Base-by-base conservation (phyloP, 2,329 filamentous ascomycete species). In the Pseudophaeomoniella oleicola region DNA sequence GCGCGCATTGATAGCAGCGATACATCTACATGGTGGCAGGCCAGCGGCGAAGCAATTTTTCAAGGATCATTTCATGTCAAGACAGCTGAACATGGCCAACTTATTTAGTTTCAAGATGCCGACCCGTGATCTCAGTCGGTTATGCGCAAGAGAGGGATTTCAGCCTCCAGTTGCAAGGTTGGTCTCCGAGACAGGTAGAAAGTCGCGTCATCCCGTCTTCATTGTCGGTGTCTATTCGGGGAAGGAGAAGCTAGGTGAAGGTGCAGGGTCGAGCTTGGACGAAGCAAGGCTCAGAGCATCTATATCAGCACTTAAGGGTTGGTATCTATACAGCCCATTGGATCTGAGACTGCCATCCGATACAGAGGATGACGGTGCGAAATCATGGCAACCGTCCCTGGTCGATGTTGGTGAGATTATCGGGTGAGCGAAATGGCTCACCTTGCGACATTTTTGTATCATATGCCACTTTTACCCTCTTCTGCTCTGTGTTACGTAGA, bases 141-240 rank as follows among this genome's bases (percentile, higher is more conserved):
- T 98, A 31, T 98, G 90, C 62, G 78, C 77, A 4, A 71, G 90
- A 42, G 90, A 98, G 64, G 79, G 81, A 44, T 96, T 96, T 58
- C 83, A 92, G 48, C 58, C 75, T 5, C 90, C 90, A 1, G 72
- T 94, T 16, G 90, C 90, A 12, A 75, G 87, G 39, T 72, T 98
- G 37, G 71, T 94, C 48, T 84, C 78, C 49, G 90, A 98, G 66
- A 96, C 90, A 3, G 90, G 90, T 55, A 76, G 90, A 40, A 58
- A 72, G 47, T 90, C 81, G 50, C 75, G 81, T 55, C 82, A 82
- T 40, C 88, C 90, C 12, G 90, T 98, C 12, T 96, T 80, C 52
- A 77, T 94, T 18, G 87, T 98, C 11, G 90, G 88, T 40, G 87
- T 98, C 42, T 98, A 81, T 64, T 92, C 82, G 46, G 90, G 88